Evolutionary conservation across 2,329 filamentous ascomycete species (phyloP).

Genomic region (Neocucurbitaria cava): DNA sequence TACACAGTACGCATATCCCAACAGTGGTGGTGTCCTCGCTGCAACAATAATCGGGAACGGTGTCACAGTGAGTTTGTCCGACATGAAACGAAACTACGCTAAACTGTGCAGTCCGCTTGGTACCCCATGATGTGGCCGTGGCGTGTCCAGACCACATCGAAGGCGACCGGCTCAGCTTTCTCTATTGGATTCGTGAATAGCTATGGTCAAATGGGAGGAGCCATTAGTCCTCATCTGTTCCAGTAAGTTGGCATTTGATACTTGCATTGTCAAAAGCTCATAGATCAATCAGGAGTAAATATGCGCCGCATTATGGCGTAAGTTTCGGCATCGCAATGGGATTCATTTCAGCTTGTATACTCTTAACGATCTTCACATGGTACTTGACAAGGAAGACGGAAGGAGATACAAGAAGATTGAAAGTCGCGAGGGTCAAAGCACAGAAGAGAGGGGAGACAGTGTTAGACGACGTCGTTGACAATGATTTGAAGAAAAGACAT

Average conservation of each 20-base stretch:
- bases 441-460: constrained; percentile 12
- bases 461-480: constrained; percentile 22
- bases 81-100: neutral
- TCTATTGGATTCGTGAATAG: constrained; percentile 54
- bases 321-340: constrained; percentile 50
- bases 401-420: constrained; percentile 41
- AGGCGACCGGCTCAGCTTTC: constrained; percentile 53
- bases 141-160: constrained; percentile 42
- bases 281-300: constrained; percentile 34
- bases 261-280: too few species aligned
- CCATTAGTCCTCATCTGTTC: constrained; percentile 55
- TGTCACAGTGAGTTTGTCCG: constrained; percentile 5
- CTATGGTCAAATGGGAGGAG: constrained; percentile 55
- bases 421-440: constrained; percentile 21
- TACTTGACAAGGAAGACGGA: constrained; percentile 52
- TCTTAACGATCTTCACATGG: constrained; percentile 51
- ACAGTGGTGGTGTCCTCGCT: constrained; percentile 54
- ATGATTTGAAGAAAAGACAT: constrained; percentile 15
- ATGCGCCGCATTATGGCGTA: constrained; percentile 50
- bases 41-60: constrained; percentile 22
- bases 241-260: constrained; percentile 27
- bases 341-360: constrained; percentile 48
- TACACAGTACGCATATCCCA: constrained; percentile 17
- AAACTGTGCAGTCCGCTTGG: constrained; percentile 7
- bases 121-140: constrained; percentile 50